Conservation (phyloP, 306 rosid species). For the Quercus rubra region DNA sequence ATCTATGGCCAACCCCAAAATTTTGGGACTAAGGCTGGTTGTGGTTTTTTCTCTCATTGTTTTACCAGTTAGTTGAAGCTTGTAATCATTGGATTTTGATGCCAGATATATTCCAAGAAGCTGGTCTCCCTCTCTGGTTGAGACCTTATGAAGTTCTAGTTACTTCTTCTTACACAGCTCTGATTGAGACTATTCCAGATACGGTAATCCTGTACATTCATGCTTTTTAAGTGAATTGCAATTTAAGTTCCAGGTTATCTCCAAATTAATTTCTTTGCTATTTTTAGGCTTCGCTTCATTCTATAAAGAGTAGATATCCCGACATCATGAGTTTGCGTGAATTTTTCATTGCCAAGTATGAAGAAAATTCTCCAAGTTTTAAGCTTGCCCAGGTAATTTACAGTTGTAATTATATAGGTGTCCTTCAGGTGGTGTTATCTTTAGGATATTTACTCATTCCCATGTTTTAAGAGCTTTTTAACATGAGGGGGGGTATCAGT, state of each 20-base stretch:
- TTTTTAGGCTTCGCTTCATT: slow-evolving; percentile 92
- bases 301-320: slow-evolving; percentile 94
- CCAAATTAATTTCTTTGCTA: slow-evolving; percentile 11
- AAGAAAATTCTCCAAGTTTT: slow-evolving; percentile 92
- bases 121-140: slow-evolving; percentile 99
- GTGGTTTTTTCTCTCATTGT: slow-evolving; percentile 14
- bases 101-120: slow-evolving; percentile 99
- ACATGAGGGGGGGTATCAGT: neutral
- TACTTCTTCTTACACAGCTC: slow-evolving; percentile 94
- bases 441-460: neutral
- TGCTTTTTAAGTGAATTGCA: neutral
- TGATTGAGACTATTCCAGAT: slow-evolving; percentile 97
- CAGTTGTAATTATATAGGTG: slow-evolving; percentile 5
- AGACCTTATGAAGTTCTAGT: slow-evolving; percentile 96
- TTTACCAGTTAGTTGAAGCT: slow-evolving; percentile 23
- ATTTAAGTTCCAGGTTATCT: slow-evolving; percentile 2
- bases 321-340: slow-evolving; percentile 75
- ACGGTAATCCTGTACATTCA: slow-evolving; percentile 53
- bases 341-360: slow-evolving; percentile 85
- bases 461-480: neutral
- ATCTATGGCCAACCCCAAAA: too few species aligned
- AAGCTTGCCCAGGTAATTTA: slow-evolving; percentile 95
- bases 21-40: slow-evolving; percentile 14
- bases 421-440: neutral
- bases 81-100: slow-evolving; percentile 39